Evolutionary conservation across 768 basidiomycete species (phyloP).

Genomic region (Auricularia auricula-judae): DNA sequence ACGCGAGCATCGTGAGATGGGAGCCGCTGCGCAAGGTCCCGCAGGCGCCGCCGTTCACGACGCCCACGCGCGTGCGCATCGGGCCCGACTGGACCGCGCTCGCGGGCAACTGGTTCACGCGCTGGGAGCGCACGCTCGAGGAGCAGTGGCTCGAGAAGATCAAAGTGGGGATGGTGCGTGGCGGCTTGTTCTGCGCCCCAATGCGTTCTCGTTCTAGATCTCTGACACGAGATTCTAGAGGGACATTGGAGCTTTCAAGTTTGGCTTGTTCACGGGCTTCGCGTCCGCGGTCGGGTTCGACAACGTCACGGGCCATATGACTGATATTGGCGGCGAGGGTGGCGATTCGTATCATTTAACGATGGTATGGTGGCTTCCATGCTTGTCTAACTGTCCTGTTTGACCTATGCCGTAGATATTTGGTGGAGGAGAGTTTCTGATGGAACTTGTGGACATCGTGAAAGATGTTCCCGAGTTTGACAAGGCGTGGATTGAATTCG

Average conservation of each 20-base stretch:
- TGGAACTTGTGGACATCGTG: neutral
- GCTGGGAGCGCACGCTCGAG: neutral
- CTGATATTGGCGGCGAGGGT: neutral
- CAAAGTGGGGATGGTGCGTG: neutral
- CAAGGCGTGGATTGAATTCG: neutral
- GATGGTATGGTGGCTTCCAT: neutral
- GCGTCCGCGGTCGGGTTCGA: neutral
- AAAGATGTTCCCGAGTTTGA: neutral
- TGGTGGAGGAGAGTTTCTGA: neutral
- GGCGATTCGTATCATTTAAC: neutral
- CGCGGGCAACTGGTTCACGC: slow-evolving; percentile 1
- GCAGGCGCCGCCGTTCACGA: neutral
- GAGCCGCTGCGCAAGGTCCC: neutral
- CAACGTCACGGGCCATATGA: neutral
- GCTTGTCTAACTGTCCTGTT: neutral
- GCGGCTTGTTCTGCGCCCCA: no score
- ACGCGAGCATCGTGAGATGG: neutral
- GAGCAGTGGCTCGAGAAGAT: neutral
- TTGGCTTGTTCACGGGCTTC: neutral
- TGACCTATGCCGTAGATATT: neutral
- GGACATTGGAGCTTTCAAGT: neutral
- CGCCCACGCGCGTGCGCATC: neutral
- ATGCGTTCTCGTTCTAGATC: no score
- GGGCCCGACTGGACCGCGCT: neutral
- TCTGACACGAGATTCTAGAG: neutral